Evolutionary conservation across 225 moss, liverwort and hornwort genomes (phyloP), one percentile per base, ranked within the genome.

Genomic region (Marchantia polymorpha): DNA sequence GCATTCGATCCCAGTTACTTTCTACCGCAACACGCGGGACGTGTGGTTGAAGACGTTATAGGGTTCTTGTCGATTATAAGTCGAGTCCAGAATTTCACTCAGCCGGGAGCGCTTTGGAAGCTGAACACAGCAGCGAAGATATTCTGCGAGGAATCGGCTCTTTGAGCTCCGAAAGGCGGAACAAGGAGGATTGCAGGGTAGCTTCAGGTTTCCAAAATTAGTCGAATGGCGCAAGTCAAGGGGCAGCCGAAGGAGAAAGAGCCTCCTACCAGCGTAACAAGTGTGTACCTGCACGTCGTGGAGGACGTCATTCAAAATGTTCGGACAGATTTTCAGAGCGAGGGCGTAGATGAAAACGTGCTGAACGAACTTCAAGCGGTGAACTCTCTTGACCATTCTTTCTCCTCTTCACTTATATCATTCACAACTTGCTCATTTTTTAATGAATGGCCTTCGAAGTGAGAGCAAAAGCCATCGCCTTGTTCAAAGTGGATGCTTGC

Each of bases 311-410:
- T 93, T 72, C 83, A 88, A 77, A 90, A 86, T 75, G 88, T 95
- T 67, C 90, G 89, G 20, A 72, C 79, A 30, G 95, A 93, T 15
- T 96, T 96, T 75, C 94, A 92, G 70, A 93, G 94, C 77, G 93
- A 96, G 67, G 96, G 93, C 59, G 89, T 96, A 12, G 94, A 96
- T 77, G 94, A 96, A 47, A 91, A 90, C 77, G 96, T 94, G 64
- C 80, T 96, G 76, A 93, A 89, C 71, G 92, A 93, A 84, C 90
- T 96, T 16, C 92, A 94, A 76, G 83, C 86, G 85, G 91, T 93
- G 83, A 85, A 86, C 79, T 58, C 12, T 69, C 72, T 19, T 77
- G 23, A 26, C 77, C 46, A 25, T 79, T 26, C 52, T 30, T 55
- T 59, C 74, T 31, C 56, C 30, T 54, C 19, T 31, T 56, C 31